phyloP scores from a whole-genome alignment of 306 rosid genomes.

The Clitoria ternatea region DNA sequence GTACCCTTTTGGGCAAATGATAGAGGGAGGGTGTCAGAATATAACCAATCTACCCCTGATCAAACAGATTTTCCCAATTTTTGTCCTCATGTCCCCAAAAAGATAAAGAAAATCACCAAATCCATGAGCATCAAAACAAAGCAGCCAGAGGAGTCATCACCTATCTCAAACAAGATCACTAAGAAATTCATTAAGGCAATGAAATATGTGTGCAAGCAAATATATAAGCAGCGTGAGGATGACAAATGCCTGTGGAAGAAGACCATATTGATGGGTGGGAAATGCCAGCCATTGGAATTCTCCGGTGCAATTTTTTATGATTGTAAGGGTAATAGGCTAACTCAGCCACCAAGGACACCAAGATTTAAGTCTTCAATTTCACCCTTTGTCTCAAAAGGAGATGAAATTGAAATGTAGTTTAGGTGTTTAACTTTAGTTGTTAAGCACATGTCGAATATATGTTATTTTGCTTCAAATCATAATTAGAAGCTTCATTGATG shows the following conservation, averaged over 20 bases:
- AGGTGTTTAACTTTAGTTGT: neutral
- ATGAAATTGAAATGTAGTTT: neutral
- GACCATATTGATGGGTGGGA: slow-evolving; percentile 46
- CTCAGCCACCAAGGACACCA: slow-evolving; percentile 42
- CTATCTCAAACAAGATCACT: neutral
- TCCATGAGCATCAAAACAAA: slow-evolving; percentile 5
- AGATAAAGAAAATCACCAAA: slow-evolving; percentile 15
- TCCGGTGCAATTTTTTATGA: slow-evolving; percentile 46
- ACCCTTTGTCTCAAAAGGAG: neutral
- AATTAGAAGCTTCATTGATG: too few species aligned
- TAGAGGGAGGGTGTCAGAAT: neutral
- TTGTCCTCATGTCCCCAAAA: slow-evolving; percentile 2
- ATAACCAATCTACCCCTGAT: neutral
- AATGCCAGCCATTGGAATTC: slow-evolving; percentile 38
- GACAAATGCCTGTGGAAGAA: slow-evolving; percentile 47
- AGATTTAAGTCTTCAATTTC: slow-evolving; percentile 1
- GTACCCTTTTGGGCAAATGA: slow-evolving; percentile 26
- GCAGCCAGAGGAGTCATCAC: neutral
- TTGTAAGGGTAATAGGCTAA: slow-evolving; percentile 28
- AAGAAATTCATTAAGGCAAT: slow-evolving; percentile 13
- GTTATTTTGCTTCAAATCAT: too few species aligned
- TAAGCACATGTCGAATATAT: neutral
- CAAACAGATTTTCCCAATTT: neutral
- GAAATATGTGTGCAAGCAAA: neutral
- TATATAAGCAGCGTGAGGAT: neutral